Base-by-base conservation (phyloP, 2,329 filamentous ascomycete genomes). In the Alternaria dauci region DNA sequence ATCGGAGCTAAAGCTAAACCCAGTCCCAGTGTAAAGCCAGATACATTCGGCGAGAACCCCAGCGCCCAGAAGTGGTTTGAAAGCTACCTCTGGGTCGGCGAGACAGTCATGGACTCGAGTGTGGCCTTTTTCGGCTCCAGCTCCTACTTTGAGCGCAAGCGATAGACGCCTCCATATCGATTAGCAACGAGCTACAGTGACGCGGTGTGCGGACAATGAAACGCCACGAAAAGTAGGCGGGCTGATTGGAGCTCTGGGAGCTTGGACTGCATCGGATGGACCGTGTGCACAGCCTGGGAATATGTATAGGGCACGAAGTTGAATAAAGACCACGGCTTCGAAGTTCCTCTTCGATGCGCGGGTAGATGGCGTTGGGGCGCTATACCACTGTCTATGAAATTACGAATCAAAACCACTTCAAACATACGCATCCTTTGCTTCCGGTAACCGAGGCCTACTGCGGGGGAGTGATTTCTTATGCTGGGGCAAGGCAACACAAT, bases 71-170 rank as follows among this genome's bases (percentile, higher is more conserved):
- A 89, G 75, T 98, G 94, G 93, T 88, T 98, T 69, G 91, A 94
- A 75, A 94, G 91, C 78, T 98, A 98, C 79, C 88, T 98, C 43
- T 93, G 93, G 65, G 90, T 97, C 18, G 95, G 95, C 71, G 95
- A 99, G 83, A 97, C 93, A 88, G 91, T 97, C 67, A 96, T 99
- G 93, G 95, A 99, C 80, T 91, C 96, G 83, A 96, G 93, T 30
- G 93, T 98, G 32, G 94, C 94, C 41, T 87, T 98, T 58, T 92
- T 97, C 77, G 91, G 93, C 42, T 90, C 91, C 50, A 96, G 92
- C 76, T 87, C 90, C 61, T 99, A 89, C 81, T 99, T 99, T 78
- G 94, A 97, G 83, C 88, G 95, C 75, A 94, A 88, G 79, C 88
- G 94, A 50, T 77, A 69, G 58, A 60, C 12, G 46, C 30, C 11